Evolutionary conservation across 1,284 basidiomycete species (phyloP).

Genomic region (Vanrija humicola): DNA sequence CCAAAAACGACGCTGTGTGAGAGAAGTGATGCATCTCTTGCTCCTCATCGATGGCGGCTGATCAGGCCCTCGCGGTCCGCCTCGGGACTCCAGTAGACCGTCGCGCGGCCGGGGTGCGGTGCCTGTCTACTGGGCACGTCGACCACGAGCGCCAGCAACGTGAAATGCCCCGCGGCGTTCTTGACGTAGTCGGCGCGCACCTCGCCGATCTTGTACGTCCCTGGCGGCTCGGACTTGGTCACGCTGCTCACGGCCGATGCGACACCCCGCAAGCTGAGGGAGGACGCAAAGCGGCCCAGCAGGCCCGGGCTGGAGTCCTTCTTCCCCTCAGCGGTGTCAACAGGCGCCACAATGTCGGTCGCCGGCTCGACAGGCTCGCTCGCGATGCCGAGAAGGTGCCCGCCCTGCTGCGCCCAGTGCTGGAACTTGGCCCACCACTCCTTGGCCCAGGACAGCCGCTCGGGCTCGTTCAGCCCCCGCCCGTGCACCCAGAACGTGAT

Average conservation of each 20-base stretch:
- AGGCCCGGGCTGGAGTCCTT: conserved; percentile 4
- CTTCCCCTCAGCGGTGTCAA: not conserved
- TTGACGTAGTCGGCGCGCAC: conserved; percentile 48
- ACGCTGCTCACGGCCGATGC: not conserved
- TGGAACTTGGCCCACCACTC: conserved; percentile 4
- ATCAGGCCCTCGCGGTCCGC: conserved; percentile 43
- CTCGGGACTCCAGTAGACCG: conserved; percentile 42
- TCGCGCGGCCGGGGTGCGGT: conserved; percentile 38
- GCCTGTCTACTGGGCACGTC: conserved; percentile 41
- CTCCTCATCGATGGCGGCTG: conserved; percentile 13
- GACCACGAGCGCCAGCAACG: conserved; percentile 42
- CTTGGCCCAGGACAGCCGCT: conserved; percentile 22
- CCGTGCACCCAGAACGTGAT: conserved; percentile 49
- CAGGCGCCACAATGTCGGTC: not conserved
- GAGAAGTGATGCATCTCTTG: not conserved
- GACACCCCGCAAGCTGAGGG: conserved; percentile 3
- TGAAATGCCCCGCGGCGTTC: conserved; percentile 41
- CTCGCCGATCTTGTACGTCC: conserved; percentile 48
- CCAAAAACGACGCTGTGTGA: not conserved
- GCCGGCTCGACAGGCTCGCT: conserved; percentile 7
- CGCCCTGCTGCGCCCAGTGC: conserved; percentile 1
- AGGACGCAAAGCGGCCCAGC: conserved; percentile 1
- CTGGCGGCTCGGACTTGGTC: conserved; percentile 35
- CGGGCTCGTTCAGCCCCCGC: conserved; percentile 41
- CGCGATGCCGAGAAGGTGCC: conserved; percentile 7